These are phyloP conservation scores for Candida caryicola DNA, from an alignment of 805 yeast species.

Conservation along the genomic window DNA sequence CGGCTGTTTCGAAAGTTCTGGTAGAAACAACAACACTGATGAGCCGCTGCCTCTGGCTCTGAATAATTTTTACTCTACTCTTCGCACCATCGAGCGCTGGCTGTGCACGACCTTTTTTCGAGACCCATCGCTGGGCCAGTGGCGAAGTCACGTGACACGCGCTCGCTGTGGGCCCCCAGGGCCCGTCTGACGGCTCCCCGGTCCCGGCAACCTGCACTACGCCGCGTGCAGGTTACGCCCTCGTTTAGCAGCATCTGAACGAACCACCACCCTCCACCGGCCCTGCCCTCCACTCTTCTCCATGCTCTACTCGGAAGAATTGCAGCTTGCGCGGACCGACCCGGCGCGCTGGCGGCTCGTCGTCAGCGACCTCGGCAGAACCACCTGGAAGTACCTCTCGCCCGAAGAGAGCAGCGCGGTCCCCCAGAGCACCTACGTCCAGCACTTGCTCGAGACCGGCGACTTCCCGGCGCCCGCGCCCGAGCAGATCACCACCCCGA, in stretches of 20 bases:
- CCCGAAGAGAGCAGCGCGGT: conserved; percentile 36
- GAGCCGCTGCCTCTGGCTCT: background rate
- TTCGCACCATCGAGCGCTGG: background rate
- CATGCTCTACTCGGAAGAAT: conserved; percentile 63
- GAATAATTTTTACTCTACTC: background rate
- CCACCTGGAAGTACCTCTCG: conserved; percentile 70
- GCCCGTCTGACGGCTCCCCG: no score
- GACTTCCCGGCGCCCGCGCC: conserved; percentile 39
- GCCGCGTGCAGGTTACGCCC: conserved; percentile 19
- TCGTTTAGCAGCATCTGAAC: no score
- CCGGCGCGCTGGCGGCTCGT: conserved; percentile 69
- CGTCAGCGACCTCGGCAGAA: conserved; percentile 70
- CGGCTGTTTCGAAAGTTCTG: background rate
- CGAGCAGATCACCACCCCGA: conserved; percentile 38
- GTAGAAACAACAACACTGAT: background rate
- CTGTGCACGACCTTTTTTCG: conserved; percentile 2
- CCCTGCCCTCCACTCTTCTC: background rate
- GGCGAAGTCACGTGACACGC: no score
- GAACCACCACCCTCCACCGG: background rate
- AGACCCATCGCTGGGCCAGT: no score
- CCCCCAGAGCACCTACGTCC: conserved; percentile 54
- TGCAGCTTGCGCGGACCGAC: conserved; percentile 70
- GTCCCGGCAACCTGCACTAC: conserved; percentile 22
- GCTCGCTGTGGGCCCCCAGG: no score
- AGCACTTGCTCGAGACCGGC: conserved; percentile 50